These are phyloP conservation scores for Prototheca wickerhamii DNA, from an alignment of 163 green algal species.

Conservation along the genomic window DNA sequence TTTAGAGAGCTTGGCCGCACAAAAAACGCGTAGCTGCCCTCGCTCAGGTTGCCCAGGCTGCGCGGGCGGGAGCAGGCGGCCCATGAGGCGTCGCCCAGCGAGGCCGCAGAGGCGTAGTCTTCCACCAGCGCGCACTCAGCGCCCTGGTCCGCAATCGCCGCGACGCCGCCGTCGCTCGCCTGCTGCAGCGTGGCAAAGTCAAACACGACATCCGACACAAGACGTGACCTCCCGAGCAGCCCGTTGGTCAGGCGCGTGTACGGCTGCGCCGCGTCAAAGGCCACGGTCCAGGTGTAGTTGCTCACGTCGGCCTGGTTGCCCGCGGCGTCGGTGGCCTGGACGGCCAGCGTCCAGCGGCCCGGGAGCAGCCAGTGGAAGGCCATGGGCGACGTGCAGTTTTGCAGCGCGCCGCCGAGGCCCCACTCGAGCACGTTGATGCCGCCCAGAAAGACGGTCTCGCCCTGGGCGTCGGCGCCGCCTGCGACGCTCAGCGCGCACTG, in stretches of 20 bases:
- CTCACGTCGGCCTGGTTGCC: conserved; percentile 30
- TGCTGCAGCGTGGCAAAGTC: neutral
- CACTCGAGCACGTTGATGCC: neutral
- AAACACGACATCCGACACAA: neutral
- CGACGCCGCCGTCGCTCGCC: neutral
- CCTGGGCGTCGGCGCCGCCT: conserved; percentile 1
- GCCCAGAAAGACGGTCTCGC: neutral
- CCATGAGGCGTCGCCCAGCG: neutral
- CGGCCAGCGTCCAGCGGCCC: conserved; percentile 40
- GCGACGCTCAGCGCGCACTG: conserved; percentile 12
- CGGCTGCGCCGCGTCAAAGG: neutral
- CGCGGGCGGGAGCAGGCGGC: neutral
- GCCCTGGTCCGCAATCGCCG: neutral
- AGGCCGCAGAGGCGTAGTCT: too few relatives aligned
- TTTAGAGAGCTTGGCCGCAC: neutral
- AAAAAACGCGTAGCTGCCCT: conserved; percentile 13
- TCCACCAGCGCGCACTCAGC: conserved; percentile 6
- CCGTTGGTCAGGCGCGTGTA: conserved; percentile 17
- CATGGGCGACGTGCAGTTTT: conserved; percentile 10
- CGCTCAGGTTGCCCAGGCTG: neutral
- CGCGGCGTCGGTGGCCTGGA: conserved; percentile 36
- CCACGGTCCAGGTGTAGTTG: conserved; percentile 19
- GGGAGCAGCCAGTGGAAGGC: conserved; percentile 28
- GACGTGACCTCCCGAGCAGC: neutral
- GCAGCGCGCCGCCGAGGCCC: conserved; percentile 4